A percentile compares a stretch with the other conserved stretches of the same genome.
phyloP scores from a whole-genome alignment of 441 rosid species.

The Caryocar brasiliense region DNA sequence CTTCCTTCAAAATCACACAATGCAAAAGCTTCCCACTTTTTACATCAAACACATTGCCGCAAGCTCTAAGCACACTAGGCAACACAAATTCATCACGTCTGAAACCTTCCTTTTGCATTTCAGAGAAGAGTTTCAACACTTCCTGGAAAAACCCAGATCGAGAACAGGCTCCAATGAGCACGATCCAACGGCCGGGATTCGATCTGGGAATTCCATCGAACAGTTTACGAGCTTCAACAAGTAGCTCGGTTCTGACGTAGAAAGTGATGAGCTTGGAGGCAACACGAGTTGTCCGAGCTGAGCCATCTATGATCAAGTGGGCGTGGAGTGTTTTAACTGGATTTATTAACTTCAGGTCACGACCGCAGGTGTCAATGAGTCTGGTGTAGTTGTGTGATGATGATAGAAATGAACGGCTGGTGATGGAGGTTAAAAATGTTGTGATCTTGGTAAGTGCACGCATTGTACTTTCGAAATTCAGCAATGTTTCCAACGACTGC shows the following conservation, averaged over 20 bases:
- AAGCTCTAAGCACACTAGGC: conserved; percentile 70
- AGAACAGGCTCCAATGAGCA: conserved; percentile 42
- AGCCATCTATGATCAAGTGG: conserved; percentile 40
- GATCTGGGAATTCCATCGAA: conserved; percentile 51
- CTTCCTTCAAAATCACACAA: conserved; percentile 33
- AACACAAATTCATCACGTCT: conserved; percentile 41
- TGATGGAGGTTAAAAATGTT: neutral
- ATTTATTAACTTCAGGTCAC: conserved; percentile 22
- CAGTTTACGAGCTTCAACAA: conserved; percentile 36
- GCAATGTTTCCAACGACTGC: too few species aligned
- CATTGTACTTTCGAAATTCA: too few species aligned
- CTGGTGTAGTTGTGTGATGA: conserved; percentile 21
- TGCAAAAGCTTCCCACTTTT: conserved; percentile 50
- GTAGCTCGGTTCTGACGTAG: conserved; percentile 31
- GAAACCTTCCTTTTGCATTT: conserved; percentile 42
- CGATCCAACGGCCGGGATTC: conserved; percentile 36
- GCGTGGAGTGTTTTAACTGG: conserved; percentile 43
- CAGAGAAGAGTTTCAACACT: conserved; percentile 29
- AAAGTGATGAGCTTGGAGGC: conserved; percentile 41
- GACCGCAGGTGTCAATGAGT: conserved; percentile 27
- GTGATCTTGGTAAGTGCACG: too few species aligned
- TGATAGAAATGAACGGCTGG: conserved; percentile 21
- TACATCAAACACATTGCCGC: conserved; percentile 39
- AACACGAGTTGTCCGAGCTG: conserved; percentile 16
- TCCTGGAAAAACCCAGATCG: conserved; percentile 43